Base-by-base conservation (phyloP, 108 stramenopile species). In the Cyclotella cryptica region DNA sequence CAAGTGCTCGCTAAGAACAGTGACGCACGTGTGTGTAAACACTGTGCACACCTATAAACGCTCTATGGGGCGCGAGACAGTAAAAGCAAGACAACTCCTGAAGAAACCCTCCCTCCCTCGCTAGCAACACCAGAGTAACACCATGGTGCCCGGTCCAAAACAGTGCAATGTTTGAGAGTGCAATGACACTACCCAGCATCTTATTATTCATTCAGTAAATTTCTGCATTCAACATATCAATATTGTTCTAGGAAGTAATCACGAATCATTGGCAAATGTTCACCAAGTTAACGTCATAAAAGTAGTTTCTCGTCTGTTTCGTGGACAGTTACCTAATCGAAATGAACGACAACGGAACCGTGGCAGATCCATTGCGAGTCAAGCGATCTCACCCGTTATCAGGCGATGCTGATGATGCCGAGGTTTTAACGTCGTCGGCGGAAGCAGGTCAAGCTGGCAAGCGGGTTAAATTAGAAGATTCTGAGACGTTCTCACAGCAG, bases 351-450 rank as follows among this genome's bases (percentile, higher is more conserved):
- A 29, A 39, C 29, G 30, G 35, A 21, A 39, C 60, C 35, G 60
- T 61, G 12, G 60, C 60, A 39, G 60, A 61, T 61, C 35, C 35
- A 61, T 17, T 61, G 15, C 60, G 60, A 13, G 29, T 30, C 7
- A 61, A 61, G 35, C 29, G 60, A 13, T 13, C 60, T 7, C 60
- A 57, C 24, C 8, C n/a, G 24, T 5, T 24, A 57, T 57, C 60
- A 12, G 11, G 11, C 7, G 3, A 13, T 39, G 19, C 12, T 10
- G 12, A n/a, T 13, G 30, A 61, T 0, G 35, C 2, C n/a, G 30
- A 30, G 12, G 60, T 30, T 61, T 29, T 30, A 19, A 12, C 35
- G n/a, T 7, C 15, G 35, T 11, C 35, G 35, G 3, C 30, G 60
- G 30, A 29, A 61, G 14, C 15, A 14, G 30, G 35, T 7, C 19